A percentile compares a stretch with the other conserved stretches of the same genome.
These are phyloP conservation scores for Kalaharituber pfeilii DNA, from an alignment of 2,329 filamentous ascomycete species.

Conservation along the genomic window DNA sequence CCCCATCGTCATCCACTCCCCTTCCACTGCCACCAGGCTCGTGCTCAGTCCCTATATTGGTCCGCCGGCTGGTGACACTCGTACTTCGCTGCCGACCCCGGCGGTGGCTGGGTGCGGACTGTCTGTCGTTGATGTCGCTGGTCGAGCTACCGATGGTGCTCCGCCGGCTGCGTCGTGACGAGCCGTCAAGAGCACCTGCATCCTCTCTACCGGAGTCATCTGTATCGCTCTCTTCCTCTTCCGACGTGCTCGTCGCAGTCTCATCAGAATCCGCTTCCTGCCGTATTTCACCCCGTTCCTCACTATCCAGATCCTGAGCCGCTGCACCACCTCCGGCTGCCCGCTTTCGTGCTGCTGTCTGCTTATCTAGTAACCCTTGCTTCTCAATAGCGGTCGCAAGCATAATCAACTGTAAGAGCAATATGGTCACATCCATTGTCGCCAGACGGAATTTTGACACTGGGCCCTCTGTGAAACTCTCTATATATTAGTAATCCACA, in stretches of 20 bases:
- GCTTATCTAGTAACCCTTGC: constrained; percentile 25
- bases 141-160: constrained; percentile 1
- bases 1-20: background rate
- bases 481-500: background rate
- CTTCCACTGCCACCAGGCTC: background rate
- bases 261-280: constrained; percentile 13
- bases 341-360: constrained; percentile 17
- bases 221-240: background rate
- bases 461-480: constrained; percentile 32
- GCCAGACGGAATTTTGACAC: constrained; percentile 40
- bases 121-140: constrained; percentile 2
- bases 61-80: background rate
- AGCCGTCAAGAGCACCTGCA: background rate
- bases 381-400: constrained; percentile 41
- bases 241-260: background rate
- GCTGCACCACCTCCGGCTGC: constrained; percentile 11
- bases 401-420: constrained; percentile 46
- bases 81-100: background rate
- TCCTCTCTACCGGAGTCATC: background rate
- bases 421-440: constrained; percentile 38
- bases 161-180: constrained; percentile 4
- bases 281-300: constrained; percentile 35
- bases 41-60: background rate
- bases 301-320: constrained; percentile 38
- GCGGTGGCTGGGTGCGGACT: background rate